Evolutionary conservation across 768 basidiomycete species (phyloP), one percentile per base, ranked within the genome.

Genomic region (Hirschioporus abietinus): DNA sequence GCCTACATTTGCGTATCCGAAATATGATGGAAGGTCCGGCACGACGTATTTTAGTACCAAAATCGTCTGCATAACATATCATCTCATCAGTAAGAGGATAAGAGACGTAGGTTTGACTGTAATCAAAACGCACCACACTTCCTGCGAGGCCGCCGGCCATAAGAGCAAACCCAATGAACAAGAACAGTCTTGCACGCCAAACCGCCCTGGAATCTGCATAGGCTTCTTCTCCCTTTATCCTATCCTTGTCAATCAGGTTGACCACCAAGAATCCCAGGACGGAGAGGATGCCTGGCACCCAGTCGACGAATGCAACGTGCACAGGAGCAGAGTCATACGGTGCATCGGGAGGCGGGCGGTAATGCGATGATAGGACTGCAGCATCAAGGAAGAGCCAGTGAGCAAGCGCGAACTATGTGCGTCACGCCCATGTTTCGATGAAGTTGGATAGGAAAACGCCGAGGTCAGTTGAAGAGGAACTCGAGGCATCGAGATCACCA

Each of bases 61-160:
- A 10, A 97, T 82, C 17, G 91, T 90, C 96, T 98, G 74, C 1
- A 35, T 17, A 57, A 3, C 1, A 63, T 34, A 15, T 61, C n/a
- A n/a, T n/a, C n/a, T n/a, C n/a, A 23, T 20, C n/a, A 35, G 27
- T 58, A 57, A 67, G 30, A 8, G 30, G 2, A 30, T 30, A 30
- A n/a, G n/a, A n/a, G n/a, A n/a, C n/a, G n/a, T n/a, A n/a, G n/a
- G 20, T 27, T 30, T 35, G 64, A 62, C 0, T 7, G 26, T 5
- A 3, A 60, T n/a, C 42, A 25, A 35, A 17, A 87, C 95, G 72
- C 73, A 98, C 96, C 74, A 97, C 87, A 73, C 95, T 96, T 63
- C 96, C 97, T n/a, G 96, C 97, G 60, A 99, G 75, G 0, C 97
- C 97, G 8, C 97, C 96, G 1, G 97, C 97, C 95, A 99, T 95